phyloP scores from a whole-genome alignment of 1,284 basidiomycete species.

The Cutaneotrichosporon dermatis region DNA sequence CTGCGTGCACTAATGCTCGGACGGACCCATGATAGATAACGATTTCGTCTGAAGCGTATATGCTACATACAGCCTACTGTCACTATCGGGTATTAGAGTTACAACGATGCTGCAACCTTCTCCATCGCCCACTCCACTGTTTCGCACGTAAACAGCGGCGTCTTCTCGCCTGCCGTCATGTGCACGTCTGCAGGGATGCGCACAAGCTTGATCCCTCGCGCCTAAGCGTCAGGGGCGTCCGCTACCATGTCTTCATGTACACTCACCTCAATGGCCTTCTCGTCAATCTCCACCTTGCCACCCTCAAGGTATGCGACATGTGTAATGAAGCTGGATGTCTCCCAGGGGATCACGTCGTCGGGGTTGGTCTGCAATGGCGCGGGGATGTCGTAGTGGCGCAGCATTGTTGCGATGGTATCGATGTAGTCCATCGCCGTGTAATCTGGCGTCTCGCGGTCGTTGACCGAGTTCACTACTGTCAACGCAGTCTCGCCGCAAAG shows the following conservation, averaged over 20 bases:
- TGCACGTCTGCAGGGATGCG: constrained; percentile 29
- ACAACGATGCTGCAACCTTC: constrained; percentile 6
- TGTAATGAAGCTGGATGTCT: constrained; percentile 56
- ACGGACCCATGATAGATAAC: too few relatives aligned
- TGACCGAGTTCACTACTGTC: constrained; percentile 71
- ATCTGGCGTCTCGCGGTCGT: constrained; percentile 85
- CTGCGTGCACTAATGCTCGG: too few relatives aligned
- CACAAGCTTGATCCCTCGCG: constrained; percentile 35
- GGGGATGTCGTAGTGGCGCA: constrained; percentile 58
- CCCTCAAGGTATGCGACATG: constrained; percentile 74
- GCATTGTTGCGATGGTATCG: constrained; percentile 65
- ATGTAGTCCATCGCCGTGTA: constrained; percentile 84
- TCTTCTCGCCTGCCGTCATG: constrained; percentile 12
- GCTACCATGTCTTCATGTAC: constrained; percentile 31
- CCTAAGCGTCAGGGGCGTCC: constrained; percentile 17
- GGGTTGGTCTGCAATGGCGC: constrained; percentile 56
- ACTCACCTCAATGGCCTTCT: constrained; percentile 57
- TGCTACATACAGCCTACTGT: too few relatives aligned
- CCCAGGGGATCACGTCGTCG: constrained; percentile 57
- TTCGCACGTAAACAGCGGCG: constrained; percentile 35
- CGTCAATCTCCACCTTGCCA: constrained; percentile 61
- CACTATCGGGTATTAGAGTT: neutral
- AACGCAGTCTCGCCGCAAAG: neutral
- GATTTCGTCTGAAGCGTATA: too few relatives aligned
- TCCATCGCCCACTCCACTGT: constrained; percentile 45